Base-by-base conservation (phyloP, 441 rosid species). In the Jatropha podagrica region DNA sequence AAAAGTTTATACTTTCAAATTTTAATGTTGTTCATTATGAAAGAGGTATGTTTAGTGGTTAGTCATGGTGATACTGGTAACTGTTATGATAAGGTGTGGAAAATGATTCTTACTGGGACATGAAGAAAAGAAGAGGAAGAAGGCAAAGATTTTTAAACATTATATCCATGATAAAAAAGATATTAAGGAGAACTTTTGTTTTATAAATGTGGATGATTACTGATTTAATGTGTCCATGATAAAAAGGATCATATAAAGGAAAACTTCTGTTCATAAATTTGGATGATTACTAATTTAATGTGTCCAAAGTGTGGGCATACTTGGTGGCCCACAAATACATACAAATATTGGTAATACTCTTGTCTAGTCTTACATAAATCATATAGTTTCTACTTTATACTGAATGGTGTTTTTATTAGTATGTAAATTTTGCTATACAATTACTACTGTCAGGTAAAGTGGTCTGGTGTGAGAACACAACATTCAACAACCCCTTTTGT, bases 401-500 rank as follows among this genome's bases (percentile, higher is more conserved):
- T 48, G 56, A 65, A 11, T 27, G 42, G 60, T 41, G 13, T 52
- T 49, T 27, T 56, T 42, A 42, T 48, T 23, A 15, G 5, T 54
- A 54, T 58, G 17, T 49, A 37, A 17, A 67, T 37, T 49, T 44
- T 71, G 46, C 67, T 71, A 65, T 27, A 46, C 75, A 70, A 23
- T 81, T 69, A 38, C 69, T 84, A 32, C 78, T 84, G 75, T 80
- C 88, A 95, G 99, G 88, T 86, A 65, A 92, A 89, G 83, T 81
- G 89, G 84, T 81, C 90, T 70, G 90, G 89, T 60, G 88, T 80
- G 62, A 85, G 59, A 84, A 90, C 90, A 46, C 81, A 83, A 49
- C 88, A 88, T 81, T 91, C 93, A 52, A 91, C 97, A 10, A 86
- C 94, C 81, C 97, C 96, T 78, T 95, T 93, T 73, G 83, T 95